phyloP scores from a whole-genome alignment of 116 monocot genomes.

The Papilionanthe hybrid region DNA sequence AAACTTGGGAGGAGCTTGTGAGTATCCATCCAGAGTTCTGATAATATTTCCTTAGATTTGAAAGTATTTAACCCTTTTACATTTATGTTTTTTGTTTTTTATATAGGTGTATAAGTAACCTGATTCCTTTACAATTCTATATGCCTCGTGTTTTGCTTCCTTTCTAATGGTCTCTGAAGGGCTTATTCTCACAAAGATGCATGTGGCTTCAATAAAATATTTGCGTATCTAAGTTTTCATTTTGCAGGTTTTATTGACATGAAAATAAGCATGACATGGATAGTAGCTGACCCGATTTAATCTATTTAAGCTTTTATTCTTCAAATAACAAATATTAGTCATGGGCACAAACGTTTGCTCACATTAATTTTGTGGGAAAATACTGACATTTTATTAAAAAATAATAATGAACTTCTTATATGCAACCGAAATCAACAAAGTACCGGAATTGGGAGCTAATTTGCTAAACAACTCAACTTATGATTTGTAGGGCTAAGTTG shows the following conservation, averaged over 20 bases:
- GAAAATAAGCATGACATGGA: neutral
- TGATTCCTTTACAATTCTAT: neutral
- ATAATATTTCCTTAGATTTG: neutral
- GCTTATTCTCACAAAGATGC: neutral
- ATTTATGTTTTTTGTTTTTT: neutral
- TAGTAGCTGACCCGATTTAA: neutral
- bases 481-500: neutral
- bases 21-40: slow-evolving; percentile 27
- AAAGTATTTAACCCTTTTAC: neutral
- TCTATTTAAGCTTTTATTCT: neutral
- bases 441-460: neutral
- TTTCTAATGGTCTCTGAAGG: neutral
- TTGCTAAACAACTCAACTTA: neutral
- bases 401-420: neutral
- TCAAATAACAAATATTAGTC: neutral
- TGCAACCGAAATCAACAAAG: neutral
- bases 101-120: neutral
- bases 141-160: neutral
- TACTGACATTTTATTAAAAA: neutral
- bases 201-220: neutral
- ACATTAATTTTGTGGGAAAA: neutral
- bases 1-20: slow-evolving; percentile 97
- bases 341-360: neutral
- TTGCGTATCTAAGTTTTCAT: too few species aligned
- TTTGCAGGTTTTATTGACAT: neutral